Conservation (phyloP, 768 basidiomycete species). For the Candolleomyces aberdarensis region DNA sequence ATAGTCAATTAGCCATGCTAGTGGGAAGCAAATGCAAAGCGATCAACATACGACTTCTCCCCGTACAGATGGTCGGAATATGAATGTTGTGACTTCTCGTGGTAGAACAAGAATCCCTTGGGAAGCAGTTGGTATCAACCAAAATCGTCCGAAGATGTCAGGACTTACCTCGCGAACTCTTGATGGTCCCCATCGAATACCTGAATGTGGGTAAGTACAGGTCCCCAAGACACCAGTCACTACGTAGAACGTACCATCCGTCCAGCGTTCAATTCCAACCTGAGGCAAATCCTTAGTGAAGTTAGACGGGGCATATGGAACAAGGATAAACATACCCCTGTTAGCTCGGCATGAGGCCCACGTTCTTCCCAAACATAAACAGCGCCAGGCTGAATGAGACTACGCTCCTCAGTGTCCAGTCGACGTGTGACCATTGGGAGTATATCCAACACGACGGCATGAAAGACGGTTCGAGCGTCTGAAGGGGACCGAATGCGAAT, state of each 20-base stretch:
- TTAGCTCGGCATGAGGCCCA: conserved; percentile 66
- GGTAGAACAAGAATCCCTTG: conserved; percentile 81
- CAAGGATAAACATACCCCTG: conserved; percentile 49
- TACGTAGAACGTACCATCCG: conserved; percentile 49
- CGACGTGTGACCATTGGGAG: conserved; percentile 78
- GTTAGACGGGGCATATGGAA: not conserved
- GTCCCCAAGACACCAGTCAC: not conserved
- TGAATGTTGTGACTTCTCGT: conserved; percentile 59
- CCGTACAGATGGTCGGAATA: conserved; percentile 47
- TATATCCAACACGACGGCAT: conserved; percentile 63
- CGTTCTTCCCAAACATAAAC: conserved; percentile 88
- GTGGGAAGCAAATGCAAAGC: not conserved
- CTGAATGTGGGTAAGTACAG: conserved; percentile 21
- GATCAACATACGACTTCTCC: conserved; percentile 20
- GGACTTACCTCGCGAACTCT: conserved; percentile 66
- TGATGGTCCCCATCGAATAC: conserved; percentile 76
- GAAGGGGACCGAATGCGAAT: conserved; percentile 50
- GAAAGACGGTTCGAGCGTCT: conserved; percentile 63
- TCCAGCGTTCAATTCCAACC: conserved; percentile 84
- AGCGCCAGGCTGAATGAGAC: conserved; percentile 66
- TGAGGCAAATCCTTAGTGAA: conserved; percentile 22
- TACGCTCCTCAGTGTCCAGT: conserved; percentile 72
- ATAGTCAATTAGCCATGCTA: conserved; percentile 20
- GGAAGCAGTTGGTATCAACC: not conserved
- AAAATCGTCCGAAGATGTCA: not conserved